Percentiles rank a stretch among this genome's conserved stretches.
Conservation (phyloP, 805 yeast species). For the Myxozyma melibiosi region DNA sequence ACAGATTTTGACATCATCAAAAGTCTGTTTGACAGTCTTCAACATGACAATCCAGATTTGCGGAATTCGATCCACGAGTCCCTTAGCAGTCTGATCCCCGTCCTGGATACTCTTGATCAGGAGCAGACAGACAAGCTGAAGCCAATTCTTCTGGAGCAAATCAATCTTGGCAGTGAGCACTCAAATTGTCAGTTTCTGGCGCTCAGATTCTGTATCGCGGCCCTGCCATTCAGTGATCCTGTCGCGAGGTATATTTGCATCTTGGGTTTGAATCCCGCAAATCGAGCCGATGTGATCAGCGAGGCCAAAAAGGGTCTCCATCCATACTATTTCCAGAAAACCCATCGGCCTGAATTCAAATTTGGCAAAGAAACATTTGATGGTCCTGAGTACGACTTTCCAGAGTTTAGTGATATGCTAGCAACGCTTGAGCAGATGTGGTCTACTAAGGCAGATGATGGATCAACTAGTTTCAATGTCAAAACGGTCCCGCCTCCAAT, state of each 20-base stretch:
- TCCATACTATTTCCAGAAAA: conserved; percentile 74
- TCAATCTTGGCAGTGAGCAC: conserved; percentile 46
- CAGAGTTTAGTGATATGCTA: conserved; percentile 51
- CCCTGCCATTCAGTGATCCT: conserved; percentile 67
- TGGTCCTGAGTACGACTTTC: conserved; percentile 50
- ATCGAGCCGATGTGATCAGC: conserved; percentile 73
- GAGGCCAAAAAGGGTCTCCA: conserved; percentile 79
- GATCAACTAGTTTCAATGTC: background rate
- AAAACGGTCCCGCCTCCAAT: conserved; percentile 18
- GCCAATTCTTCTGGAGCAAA: conserved; percentile 42
- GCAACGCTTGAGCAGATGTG: background rate
- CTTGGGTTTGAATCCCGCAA: conserved; percentile 58
- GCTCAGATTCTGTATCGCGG: conserved; percentile 62
- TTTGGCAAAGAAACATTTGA: conserved; percentile 43
- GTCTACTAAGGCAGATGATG: background rate
- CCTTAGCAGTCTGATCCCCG: conserved; percentile 59
- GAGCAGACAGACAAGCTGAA: conserved; percentile 50
- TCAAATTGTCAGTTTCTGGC: conserved; percentile 64
- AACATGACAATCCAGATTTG: conserved; percentile 63
- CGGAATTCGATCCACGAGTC: conserved; percentile 72
- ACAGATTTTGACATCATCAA: conserved; percentile 56
- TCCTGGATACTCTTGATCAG: conserved; percentile 43
- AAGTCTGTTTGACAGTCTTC: conserved; percentile 71
- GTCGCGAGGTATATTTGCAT: conserved; percentile 69
- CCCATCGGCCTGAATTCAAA: conserved; percentile 44